These are phyloP conservation scores for Saprolegnia parasitica DNA, from an alignment of 352 stramenopile genomes.

Conservation along the genomic window DNA sequence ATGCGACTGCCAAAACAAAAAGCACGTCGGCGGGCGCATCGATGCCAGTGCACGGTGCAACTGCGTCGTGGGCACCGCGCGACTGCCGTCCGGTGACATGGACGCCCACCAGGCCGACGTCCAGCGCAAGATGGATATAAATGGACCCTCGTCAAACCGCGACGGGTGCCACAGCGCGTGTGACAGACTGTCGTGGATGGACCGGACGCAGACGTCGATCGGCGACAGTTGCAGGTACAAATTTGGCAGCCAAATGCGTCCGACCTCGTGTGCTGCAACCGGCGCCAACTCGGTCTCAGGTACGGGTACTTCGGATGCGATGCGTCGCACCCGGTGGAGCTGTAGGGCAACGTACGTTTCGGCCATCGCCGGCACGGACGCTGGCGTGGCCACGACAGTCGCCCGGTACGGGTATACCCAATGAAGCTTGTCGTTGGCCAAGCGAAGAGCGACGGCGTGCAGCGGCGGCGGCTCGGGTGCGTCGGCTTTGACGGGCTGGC, in stretches of 20 bases:
- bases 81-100: not conserved
- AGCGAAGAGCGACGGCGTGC: not conserved
- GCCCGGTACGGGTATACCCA: not conserved
- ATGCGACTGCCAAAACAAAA: not conserved
- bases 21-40: not conserved
- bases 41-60: not conserved
- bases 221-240: not conserved
- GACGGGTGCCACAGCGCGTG: not conserved
- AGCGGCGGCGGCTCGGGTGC: too few species aligned
- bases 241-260: not conserved
- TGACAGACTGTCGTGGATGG: not conserved
- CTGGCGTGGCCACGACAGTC: not conserved
- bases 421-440: not conserved
- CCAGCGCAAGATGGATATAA: not conserved
- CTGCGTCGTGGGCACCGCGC: not conserved
- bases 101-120: not conserved
- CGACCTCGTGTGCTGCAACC: not conserved
- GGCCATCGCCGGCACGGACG: not conserved
- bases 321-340: not conserved
- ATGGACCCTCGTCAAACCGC: not conserved
- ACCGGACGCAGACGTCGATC: not conserved
- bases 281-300: too few species aligned
- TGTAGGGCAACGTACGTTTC: not conserved
- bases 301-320: not conserved
- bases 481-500: too few species aligned